Evolutionary conservation across 805 yeast species (phyloP).

Genomic region (Metschnikowia lachancei): DNA sequence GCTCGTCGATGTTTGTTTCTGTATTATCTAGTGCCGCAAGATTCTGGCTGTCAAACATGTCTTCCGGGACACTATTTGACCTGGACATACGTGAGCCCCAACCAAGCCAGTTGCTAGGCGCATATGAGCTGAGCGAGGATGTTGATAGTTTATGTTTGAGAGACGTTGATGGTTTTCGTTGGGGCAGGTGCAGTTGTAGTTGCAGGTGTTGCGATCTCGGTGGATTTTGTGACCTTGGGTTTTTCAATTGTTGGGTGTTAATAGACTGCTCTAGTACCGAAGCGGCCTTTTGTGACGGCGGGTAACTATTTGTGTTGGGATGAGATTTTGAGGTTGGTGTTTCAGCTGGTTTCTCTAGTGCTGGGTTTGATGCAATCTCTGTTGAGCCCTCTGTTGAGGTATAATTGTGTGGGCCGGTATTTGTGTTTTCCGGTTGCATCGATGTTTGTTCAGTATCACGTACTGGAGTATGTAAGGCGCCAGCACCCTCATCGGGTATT

Average conservation of each 20-base stretch:
- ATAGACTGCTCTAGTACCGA: too few species aligned
- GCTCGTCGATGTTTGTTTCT: background rate
- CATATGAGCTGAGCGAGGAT: conserved; percentile 22
- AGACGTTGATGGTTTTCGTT: background rate
- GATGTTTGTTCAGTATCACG: background rate
- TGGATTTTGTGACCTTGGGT: too few species aligned
- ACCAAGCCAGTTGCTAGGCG: conserved; percentile 24
- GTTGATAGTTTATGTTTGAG: conserved; percentile 24
- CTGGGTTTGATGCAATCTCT: too few species aligned
- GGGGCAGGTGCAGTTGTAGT: background rate
- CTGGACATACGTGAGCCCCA: conserved; percentile 22
- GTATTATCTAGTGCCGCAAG: background rate
- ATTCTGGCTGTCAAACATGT: background rate
- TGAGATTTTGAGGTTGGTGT: too few species aligned
- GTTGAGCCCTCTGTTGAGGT: too few species aligned
- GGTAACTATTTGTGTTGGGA: too few species aligned
- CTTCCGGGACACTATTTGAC: conserved; percentile 11
- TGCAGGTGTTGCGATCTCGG: background rate
- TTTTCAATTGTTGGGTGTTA: too few species aligned
- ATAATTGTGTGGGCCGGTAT: too few species aligned
- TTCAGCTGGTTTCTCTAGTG: too few species aligned
- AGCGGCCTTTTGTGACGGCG: too few species aligned
- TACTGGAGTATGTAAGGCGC: background rate
- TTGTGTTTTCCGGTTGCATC: background rate
- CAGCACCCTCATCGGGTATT: background rate